Evolutionary conservation across 148 eudicot species (phyloP).

Genomic region (Diospyros kaki): DNA sequence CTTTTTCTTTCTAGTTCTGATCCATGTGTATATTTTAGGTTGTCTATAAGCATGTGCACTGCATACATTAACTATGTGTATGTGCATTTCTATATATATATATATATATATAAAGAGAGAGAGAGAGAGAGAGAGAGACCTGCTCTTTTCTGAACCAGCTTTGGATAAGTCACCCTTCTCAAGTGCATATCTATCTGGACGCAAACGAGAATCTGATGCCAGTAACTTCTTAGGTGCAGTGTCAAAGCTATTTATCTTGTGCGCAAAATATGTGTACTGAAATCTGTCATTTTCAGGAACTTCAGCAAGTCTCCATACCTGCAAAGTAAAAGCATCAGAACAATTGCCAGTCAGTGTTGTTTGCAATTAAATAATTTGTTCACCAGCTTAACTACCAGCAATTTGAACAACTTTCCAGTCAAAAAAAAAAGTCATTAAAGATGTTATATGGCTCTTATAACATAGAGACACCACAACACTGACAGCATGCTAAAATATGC

Average conservation of each 20-base stretch:
- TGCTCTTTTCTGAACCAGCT: constrained; percentile 82
- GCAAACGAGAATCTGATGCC: constrained; percentile 84
- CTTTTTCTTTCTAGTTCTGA: neutral
- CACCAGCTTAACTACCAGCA: neutral
- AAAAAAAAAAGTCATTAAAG: neutral
- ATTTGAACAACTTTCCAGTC: neutral
- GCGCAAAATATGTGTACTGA: constrained; percentile 81
- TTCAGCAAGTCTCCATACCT: constrained; percentile 82
- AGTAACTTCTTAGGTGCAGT: constrained; percentile 78
- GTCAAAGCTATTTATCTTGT: constrained; percentile 76
- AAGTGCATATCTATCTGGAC: constrained; percentile 87
- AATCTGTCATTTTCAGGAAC: constrained; percentile 67
- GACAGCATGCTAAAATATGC: too few relatives aligned
- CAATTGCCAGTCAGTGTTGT: neutral
- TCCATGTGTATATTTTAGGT: neutral
- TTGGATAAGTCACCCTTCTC: constrained; percentile 78
- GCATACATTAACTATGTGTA: too few relatives aligned
- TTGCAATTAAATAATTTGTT: neutral
- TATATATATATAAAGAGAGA: neutral
- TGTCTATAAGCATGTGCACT: too few relatives aligned
- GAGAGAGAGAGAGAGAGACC: constrained; percentile 40
- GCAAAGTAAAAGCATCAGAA: constrained; percentile 8
- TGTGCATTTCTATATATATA: too few relatives aligned
- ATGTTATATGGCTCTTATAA: neutral
- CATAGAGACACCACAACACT: too few relatives aligned